A percentile compares a stretch with the other conserved stretches of the same genome.
These are phyloP conservation scores for Sugiyamaella castrensis DNA, from an alignment of 1,139 yeast genomes.

Conservation along the genomic window DNA sequence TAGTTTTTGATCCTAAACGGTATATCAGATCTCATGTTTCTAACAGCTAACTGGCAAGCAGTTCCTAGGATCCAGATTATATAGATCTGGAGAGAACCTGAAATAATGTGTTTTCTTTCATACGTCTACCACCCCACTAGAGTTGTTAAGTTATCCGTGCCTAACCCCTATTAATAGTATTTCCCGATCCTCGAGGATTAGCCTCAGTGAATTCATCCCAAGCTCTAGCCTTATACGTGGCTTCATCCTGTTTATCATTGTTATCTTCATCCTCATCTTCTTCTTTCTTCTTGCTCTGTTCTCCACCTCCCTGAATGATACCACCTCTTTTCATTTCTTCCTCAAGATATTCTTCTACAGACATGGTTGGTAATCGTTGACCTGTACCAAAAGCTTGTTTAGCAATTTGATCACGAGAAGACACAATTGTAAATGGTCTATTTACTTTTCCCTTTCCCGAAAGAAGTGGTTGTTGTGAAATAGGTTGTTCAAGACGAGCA, in stretches of 20 bases:
- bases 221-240: conserved; percentile 63
- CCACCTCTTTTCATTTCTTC: conserved; percentile 84
- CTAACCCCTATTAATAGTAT: conserved; percentile 82
- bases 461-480: conserved; percentile 15
- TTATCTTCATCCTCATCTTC: conserved; percentile 46
- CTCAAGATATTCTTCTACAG: conserved; percentile 87
- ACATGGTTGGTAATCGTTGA: conserved; percentile 89
- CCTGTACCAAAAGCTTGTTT: conserved; percentile 85
- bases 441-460: conserved; percentile 58
- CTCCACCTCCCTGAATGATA: conserved; percentile 54
- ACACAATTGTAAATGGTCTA: conserved; percentile 77
- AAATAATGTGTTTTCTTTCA: too few relatives aligned
- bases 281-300: conserved; percentile 40
- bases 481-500: conserved; percentile 18
- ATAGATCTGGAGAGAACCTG: too few relatives aligned
- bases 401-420: conserved; percentile 54
- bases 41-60: too few relatives aligned
- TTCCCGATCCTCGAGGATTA: conserved; percentile 74
- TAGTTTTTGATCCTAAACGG: too few relatives aligned
- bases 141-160: too few relatives aligned
- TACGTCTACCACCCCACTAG: too few relatives aligned
- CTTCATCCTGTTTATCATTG: conserved; percentile 52
- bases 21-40: too few relatives aligned
- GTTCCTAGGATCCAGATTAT: too few relatives aligned
- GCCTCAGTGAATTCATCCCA: conserved; percentile 95